Evolutionary conservation across 2,329 filamentous ascomycete species (phyloP), one percentile per base, ranked within the genome.

Genomic region (Arachnopeziza araneosa): DNA sequence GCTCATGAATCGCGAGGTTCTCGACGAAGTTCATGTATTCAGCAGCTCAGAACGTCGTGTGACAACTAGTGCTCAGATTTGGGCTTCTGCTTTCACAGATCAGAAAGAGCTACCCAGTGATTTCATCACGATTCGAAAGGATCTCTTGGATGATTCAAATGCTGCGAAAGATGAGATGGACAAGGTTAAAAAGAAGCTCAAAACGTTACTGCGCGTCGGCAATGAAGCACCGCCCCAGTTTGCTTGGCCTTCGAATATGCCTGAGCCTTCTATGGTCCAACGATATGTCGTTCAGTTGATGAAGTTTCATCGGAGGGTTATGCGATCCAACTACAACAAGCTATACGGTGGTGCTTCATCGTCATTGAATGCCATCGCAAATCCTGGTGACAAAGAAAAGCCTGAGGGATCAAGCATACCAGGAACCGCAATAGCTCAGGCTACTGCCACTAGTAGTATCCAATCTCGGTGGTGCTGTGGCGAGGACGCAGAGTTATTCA

Each of bases 141-240:
- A 98, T 75, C 82, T 99, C 7, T 79, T 99, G 2, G 95, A 99
- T 73, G 95, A 99, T 72, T 98, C 93, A 0, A 99, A 99, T 74
- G 95, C 95, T 3, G 95, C 95, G 60, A 99, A 99, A 74, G 95
- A 99, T 73, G 92, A 96, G 71, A 99, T 97, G 90, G 96, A 99
- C 76, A 97, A 96, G 76, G 95, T 99, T 59, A 99, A 99, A 82
- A 99, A 99, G 83, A 97, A 96, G 84, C 83, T 99, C 26, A 99
- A 99, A 77, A 88, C 91, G 0, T 81, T 99, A 22, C 76, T 99
- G 60, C 87, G 95, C 30, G 90, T 96, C 74, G 95, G 93, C n/a
- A 91, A 92, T 63, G 90, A 95, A 70, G 90, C 93, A 1, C 95
- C 95, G 10, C 87, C 93, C 21, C 92, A 99, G 70, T 99, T 99